Evolutionary conservation across 1,284 basidiomycete species (phyloP).

Genomic region (Trichosporon sp.): DNA sequence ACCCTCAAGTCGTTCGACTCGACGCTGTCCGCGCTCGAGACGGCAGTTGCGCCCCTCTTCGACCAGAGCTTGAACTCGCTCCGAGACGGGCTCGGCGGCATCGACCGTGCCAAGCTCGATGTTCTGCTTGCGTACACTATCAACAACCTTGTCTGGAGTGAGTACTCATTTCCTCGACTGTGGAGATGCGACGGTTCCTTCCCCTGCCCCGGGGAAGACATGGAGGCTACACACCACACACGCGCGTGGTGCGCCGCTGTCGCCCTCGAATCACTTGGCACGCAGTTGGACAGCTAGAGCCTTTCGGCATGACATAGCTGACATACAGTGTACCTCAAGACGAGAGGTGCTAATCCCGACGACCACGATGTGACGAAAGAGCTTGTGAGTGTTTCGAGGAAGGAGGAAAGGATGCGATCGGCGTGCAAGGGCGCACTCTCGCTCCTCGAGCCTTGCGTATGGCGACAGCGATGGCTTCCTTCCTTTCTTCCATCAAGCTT

Average conservation of each 20-base stretch:
- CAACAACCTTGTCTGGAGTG: slow-evolving; percentile 54
- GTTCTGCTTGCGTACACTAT: slow-evolving; percentile 47
- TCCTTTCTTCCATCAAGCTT: too few species aligned
- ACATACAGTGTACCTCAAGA: slow-evolving; percentile 50
- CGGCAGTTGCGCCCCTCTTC: slow-evolving; percentile 29
- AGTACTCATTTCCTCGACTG: slow-evolving; percentile 26
- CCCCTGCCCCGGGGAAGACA: too few species aligned
- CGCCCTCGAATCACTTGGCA: too few species aligned
- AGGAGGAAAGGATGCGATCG: neutral
- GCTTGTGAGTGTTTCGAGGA: slow-evolving; percentile 36
- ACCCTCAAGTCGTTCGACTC: slow-evolving; percentile 23
- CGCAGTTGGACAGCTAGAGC: too few species aligned
- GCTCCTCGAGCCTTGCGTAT: too few species aligned
- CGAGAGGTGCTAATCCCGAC: slow-evolving; percentile 50
- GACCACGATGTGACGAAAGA: slow-evolving; percentile 49
- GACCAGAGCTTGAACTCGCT: slow-evolving; percentile 21
- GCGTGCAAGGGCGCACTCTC: neutral
- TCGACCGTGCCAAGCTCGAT: slow-evolving; percentile 51
- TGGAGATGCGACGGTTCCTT: too few species aligned
- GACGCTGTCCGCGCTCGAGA: slow-evolving; percentile 29
- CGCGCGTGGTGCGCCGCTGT: too few species aligned
- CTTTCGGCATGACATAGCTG: neutral
- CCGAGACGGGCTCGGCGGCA: slow-evolving; percentile 15
- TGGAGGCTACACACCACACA: too few species aligned
- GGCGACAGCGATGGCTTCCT: neutral